Base-by-base conservation (phyloP, 805 yeast species). In the Zygotorulaspora florentina region DNA sequence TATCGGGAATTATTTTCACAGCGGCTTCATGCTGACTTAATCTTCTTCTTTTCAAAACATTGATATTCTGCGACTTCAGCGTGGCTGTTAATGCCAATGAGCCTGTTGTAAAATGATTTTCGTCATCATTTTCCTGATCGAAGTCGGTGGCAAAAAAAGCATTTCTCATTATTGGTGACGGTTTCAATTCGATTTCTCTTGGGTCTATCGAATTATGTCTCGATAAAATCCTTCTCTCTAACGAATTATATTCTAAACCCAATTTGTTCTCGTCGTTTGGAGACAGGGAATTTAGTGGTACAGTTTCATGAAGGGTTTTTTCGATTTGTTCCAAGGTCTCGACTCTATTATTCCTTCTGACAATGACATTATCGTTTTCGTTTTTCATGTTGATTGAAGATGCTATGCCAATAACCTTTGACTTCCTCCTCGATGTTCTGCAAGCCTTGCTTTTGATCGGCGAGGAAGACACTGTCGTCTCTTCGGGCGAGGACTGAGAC, bases 281-380 rank as follows among this genome's bases (percentile, higher is more conserved):
- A 3, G 34, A 38, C 33, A 47, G 34, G 31, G 41, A 17, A 28
- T 16, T 35, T n/a, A 43, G 13, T 4, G 48, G 42, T 12, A 33
- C 29, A 16, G 39, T 31, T 1, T 36, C 42, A 10, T 48, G 41
- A 30, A 45, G 40, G 18, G 39, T 16, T 10, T 33, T 47, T 35
- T 59, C 62, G 17, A 59, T 58, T 11, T 56, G 49, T 15, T 52
- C 57, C 10, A 59, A 29, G 9, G 61, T 59, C 23, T 56, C 56
- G 4, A 56, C 53, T 13, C 46, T 45, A 35, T 37, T 42, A 5
- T 37, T 17, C 2, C 11, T 36, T 16, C 49, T 36, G 20, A 15
- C 23, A 10, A 23, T 12, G 17, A 18, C 35, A 27, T 39, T 39
- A 13, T 39, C 35, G 13, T 27, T 30, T 7, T n/a, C 16, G 8